Conservation (phyloP, 2,329 filamentous ascomycete species). For the Eurotiales sp. region DNA sequence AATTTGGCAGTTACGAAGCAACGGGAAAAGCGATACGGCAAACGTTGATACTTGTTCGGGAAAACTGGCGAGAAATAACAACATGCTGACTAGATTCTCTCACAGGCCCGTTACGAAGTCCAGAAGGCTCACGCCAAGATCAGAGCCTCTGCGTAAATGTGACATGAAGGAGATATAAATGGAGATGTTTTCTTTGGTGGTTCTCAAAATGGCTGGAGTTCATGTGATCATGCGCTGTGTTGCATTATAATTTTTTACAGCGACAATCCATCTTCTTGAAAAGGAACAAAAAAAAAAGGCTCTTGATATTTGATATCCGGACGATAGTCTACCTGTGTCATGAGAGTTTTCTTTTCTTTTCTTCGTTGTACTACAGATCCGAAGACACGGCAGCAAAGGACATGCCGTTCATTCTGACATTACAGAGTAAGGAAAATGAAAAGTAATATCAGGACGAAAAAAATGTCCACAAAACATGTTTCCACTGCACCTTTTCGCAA, state of each 20-base stretch:
- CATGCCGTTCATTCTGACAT: conserved; percentile 16
- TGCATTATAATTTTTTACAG: conserved; percentile 34
- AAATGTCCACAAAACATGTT: not conserved
- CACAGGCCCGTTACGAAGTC: conserved; percentile 83
- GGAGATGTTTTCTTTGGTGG: conserved; percentile 40
- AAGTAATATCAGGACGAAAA: conserved; percentile 16
- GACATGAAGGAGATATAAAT: conserved; percentile 32
- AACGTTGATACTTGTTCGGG: no score
- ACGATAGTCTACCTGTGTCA: conserved; percentile 19
- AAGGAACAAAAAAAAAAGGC: conserved; percentile 23
- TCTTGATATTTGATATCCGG: conserved; percentile 44
- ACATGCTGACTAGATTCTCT: conserved; percentile 18
- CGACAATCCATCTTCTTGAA: conserved; percentile 19
- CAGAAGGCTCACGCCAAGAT: conserved; percentile 94
- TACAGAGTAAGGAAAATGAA: conserved; percentile 16
- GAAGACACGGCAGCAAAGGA: conserved; percentile 16
- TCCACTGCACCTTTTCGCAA: no score
- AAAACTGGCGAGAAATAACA: no score
- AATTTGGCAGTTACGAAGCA: no score
- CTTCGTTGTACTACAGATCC: conserved; percentile 16
- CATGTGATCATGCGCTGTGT: conserved; percentile 38
- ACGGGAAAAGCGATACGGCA: no score
- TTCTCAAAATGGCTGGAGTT: conserved; percentile 24
- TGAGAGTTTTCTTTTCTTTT: conserved; percentile 15
- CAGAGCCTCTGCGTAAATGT: conserved; percentile 70